A percentile compares a stretch with the other conserved stretches of the same genome.
Conservation (phyloP, 257 asterid species). For the Solanum megistacrolobum region DNA sequence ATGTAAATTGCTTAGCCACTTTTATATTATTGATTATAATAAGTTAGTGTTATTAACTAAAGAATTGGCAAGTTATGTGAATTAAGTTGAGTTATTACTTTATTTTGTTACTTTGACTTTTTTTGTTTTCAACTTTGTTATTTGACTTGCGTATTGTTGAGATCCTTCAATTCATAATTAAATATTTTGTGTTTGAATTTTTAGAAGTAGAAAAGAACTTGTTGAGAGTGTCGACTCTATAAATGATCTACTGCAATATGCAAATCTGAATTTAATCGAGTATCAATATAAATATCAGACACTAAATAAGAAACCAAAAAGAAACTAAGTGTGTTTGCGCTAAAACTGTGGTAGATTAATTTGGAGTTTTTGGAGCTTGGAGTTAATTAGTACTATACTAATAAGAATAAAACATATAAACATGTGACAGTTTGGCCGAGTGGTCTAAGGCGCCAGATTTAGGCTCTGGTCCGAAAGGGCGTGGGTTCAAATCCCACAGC, state of each 20-base stretch:
- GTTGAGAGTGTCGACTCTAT: not conserved
- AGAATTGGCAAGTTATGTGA: not conserved
- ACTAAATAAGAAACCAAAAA: not conserved
- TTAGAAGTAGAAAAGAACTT: not conserved
- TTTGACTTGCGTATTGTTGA: not conserved
- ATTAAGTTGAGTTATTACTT: not conserved
- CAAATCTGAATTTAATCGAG: not conserved
- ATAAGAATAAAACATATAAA: accelerated
- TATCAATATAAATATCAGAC: not conserved
- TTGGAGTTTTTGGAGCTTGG: not conserved
- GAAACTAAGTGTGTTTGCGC: not conserved
- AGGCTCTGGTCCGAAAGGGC: conserved; percentile 99
- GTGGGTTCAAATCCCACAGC: conserved; percentile 99
- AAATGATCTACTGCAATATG: not conserved
- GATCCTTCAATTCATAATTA: not conserved
- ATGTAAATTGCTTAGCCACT: not conserved
- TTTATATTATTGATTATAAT: not conserved
- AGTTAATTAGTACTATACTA: not conserved
- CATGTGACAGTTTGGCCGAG: conserved; percentile 95
- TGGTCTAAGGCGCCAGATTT: conserved; percentile 99
- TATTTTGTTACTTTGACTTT: too few species aligned
- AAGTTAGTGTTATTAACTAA: not conserved
- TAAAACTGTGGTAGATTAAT: not conserved
- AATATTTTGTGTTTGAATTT: not conserved
- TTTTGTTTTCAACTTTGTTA: too few species aligned